phyloP scores from a whole-genome alignment of 352 stramenopile species.

The Phytophthora parvispora region DNA sequence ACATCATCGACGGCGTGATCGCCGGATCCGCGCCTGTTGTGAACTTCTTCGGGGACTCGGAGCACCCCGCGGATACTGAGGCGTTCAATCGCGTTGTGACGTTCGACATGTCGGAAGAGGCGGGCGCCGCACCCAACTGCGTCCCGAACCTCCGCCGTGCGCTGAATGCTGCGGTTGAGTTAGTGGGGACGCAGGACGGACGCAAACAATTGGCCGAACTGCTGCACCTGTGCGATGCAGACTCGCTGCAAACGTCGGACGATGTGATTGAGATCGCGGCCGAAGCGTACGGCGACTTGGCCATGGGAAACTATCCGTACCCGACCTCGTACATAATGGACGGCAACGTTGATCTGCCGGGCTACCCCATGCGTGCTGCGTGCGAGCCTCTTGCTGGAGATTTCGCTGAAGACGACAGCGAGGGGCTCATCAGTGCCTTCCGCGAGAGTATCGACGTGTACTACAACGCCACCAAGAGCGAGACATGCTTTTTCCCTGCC shows the following conservation, averaged over 20 bases:
- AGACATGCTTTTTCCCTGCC: slow-evolving; percentile 42
- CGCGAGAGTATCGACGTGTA: slow-evolving; percentile 53
- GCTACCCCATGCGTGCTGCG: slow-evolving; percentile 47
- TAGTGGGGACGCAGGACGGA: slow-evolving; percentile 27
- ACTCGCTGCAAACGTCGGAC: slow-evolving; percentile 27
- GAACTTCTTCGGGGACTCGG: slow-evolving; percentile 55
- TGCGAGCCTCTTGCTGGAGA: slow-evolving; percentile 40
- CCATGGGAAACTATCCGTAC: slow-evolving; percentile 64
- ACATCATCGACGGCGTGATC: slow-evolving; percentile 74
- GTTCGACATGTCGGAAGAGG: slow-evolving; percentile 50
- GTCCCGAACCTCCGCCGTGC: slow-evolving; percentile 44
- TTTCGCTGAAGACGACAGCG: slow-evolving; percentile 26
- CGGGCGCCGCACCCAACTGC: slow-evolving; percentile 44
- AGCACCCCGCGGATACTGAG: slow-evolving; percentile 48
- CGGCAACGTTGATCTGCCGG: slow-evolving; percentile 43
- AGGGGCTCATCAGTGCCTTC: slow-evolving; percentile 38
- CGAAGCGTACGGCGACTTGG: slow-evolving; percentile 40
- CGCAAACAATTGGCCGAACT: slow-evolving; percentile 30
- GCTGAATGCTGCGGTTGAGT: slow-evolving; percentile 14
- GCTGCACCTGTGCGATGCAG: slow-evolving; percentile 40
- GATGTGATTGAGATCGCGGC: slow-evolving; percentile 27
- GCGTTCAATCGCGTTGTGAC: slow-evolving; percentile 55
- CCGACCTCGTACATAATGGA: slow-evolving; percentile 63
- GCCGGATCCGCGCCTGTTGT: slow-evolving; percentile 74
- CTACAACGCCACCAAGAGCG: slow-evolving; percentile 54